phyloP scores from a whole-genome alignment of 1,284 basidiomycete species.

The Xanthoconium separans region DNA sequence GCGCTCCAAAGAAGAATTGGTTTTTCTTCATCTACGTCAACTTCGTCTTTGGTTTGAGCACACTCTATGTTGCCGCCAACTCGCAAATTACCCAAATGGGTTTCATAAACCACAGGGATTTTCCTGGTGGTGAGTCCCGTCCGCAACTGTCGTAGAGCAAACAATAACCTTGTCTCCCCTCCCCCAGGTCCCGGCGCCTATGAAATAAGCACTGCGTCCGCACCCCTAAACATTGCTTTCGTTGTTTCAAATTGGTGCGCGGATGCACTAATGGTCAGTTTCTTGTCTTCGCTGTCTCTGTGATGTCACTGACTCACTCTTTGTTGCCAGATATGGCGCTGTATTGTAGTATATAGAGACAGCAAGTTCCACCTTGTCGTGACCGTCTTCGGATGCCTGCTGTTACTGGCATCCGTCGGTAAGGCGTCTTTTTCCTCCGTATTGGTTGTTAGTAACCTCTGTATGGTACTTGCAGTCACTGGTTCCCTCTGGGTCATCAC shows the following conservation, averaged over 20 bases:
- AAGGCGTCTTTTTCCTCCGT: not conserved
- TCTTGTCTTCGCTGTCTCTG: not conserved
- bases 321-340: slow-evolving; percentile 34
- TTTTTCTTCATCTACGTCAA: slow-evolving; percentile 33
- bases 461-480: slow-evolving; percentile 19
- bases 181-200: slow-evolving; percentile 25
- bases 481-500: slow-evolving; percentile 29
- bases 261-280: slow-evolving; percentile 34
- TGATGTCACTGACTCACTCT: not conserved
- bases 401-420: slow-evolving; percentile 28
- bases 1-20: slow-evolving; percentile 15
- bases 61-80: slow-evolving; percentile 30
- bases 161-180: not conserved
- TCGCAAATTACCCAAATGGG: slow-evolving; percentile 29
- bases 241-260: slow-evolving; percentile 33
- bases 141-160: not conserved
- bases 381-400: slow-evolving; percentile 17
- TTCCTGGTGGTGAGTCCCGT: slow-evolving; percentile 33
- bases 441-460: not conserved
- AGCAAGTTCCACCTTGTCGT: slow-evolving; percentile 24
- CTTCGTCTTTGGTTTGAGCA: slow-evolving; percentile 32
- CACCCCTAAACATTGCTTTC: slow-evolving; percentile 29
- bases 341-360: slow-evolving; percentile 34
- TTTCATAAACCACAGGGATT: slow-evolving; percentile 37
- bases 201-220: slow-evolving; percentile 23